These are phyloP conservation scores for Chrysopogon serrulatus DNA, from an alignment of 176 grass and related monocot genomes.

Conservation along the genomic window DNA sequence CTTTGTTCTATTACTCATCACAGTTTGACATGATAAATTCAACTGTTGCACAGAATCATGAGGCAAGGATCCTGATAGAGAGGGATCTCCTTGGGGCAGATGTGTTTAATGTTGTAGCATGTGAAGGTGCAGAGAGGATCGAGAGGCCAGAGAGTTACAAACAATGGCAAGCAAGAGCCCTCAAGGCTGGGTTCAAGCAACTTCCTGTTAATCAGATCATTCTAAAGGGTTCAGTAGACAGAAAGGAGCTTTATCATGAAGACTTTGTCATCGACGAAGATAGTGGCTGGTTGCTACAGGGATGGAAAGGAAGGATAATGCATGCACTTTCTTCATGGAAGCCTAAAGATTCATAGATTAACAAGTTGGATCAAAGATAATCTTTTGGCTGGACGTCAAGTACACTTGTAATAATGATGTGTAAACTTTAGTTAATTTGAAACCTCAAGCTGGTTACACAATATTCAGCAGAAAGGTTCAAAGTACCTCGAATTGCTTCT, in stretches of 20 bases:
- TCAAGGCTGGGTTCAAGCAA: slow-evolving; percentile 38
- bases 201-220: slow-evolving; percentile 33
- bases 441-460: background rate
- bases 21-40: slow-evolving; percentile 60
- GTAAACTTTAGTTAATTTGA: background rate
- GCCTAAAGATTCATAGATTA: background rate
- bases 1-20: slow-evolving; percentile 39
- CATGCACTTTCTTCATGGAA: slow-evolving; percentile 43
- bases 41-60: slow-evolving; percentile 32
- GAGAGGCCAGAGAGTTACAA: slow-evolving; percentile 46
- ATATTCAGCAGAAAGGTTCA: background rate
- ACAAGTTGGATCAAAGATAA: background rate
- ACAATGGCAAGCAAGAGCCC: slow-evolving; percentile 39
- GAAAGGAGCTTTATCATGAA: slow-evolving; percentile 32
- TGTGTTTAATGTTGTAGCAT: slow-evolving; percentile 40
- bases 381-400: background rate
- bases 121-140: slow-evolving; percentile 46
- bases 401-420: background rate
- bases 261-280: slow-evolving; percentile 45
- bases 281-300: slow-evolving; percentile 38
- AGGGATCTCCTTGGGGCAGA: slow-evolving; percentile 5
- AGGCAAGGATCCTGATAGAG: slow-evolving; percentile 39
- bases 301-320: slow-evolving; percentile 52
- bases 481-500: background rate
- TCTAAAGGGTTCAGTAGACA: slow-evolving; percentile 9